Evolutionary conservation across 176 grass and related monocot genomes (phyloP).

Genomic region (Poa annua): DNA sequence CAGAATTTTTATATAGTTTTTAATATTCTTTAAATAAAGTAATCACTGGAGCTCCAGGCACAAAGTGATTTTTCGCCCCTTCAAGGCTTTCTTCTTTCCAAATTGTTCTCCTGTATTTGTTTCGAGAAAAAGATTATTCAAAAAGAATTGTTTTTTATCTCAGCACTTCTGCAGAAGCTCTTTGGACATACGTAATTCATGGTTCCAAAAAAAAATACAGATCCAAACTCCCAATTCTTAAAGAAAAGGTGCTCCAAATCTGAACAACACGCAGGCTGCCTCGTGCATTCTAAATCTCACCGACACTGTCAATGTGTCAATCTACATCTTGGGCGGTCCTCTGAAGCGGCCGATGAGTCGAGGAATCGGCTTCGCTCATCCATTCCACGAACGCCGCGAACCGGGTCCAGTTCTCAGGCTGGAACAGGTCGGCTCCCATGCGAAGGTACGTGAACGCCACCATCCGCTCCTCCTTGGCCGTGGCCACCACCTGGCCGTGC

Average conservation of each 20-base stretch:
- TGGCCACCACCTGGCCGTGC: conserved; percentile 59
- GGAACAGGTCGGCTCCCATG: conserved; percentile 64
- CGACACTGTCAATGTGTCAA: too few species aligned
- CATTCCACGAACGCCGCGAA: conserved; percentile 65
- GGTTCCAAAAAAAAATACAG: too few species aligned
- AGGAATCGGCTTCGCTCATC: conserved; percentile 15
- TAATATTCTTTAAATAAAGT: too few species aligned
- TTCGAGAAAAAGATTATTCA: too few species aligned
- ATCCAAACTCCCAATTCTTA: not conserved
- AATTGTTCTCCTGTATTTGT: too few species aligned
- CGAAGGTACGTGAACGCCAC: conserved; percentile 88
- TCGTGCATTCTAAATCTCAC: not conserved
- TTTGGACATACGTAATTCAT: too few species aligned
- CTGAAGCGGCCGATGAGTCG: not conserved
- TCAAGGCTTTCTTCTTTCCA: too few species aligned
- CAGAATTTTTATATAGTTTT: too few species aligned
- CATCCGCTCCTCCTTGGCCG: conserved; percentile 60
- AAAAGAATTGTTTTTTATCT: too few species aligned
- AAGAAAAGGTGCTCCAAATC: not conserved
- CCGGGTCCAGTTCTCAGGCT: conserved; percentile 65
- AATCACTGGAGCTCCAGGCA: too few species aligned
- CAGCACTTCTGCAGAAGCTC: too few species aligned
- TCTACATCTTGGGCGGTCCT: not conserved
- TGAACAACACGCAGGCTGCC: not conserved
- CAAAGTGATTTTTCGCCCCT: too few species aligned